Evolutionary conservation across 495 filamentous ascomycete genomes (phyloP), one percentile per base, ranked within the genome.

Genomic region (Jackrogersella multiformis): DNA sequence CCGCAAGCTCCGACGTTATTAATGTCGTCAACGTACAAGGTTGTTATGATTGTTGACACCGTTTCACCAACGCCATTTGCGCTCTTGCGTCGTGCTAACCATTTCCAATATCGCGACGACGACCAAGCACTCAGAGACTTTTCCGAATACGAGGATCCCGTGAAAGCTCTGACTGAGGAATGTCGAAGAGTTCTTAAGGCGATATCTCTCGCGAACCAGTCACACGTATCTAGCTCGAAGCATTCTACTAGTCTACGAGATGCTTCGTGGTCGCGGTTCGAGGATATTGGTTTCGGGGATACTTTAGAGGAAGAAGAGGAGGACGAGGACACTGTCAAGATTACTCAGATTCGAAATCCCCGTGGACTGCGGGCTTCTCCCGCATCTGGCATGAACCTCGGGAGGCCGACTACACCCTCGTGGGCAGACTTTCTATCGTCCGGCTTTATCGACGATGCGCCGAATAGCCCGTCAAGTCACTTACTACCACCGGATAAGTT

Each of bases 391-490:
- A 80, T 72, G 36, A 83, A 83, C 35, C 74, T 91, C 59, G 93
- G 88, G 15, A 85, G 95, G 39, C 96, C 95, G 2, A 97, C 93
- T 0, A 99, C 95, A 2, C 95, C 95, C 8, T 98, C 95, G 1
- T 97, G 94, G 94, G 93, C 94, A 7, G 95, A 99, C 73, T 99
- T 99, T 76, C 83, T 99, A 68, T 96, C 91, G 2, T 93, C 92
- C 42, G 95, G 95, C 0, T 99, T 99, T 67, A 84, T 88, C 16
- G 92, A 96, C 61, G 90, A 95, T 48, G 81, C 79, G 8, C 78
- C 73, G 5, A 79, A 81, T 56, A 76, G 80, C 26, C 81, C 78
- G 15, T 81, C 86, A 12, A 81, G 87, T 13, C 73, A 94, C 28
- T 78, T 96, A n/a, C 77, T 98, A 45, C 93, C 95, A 0, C 92